Base-by-base conservation (phyloP, 1,284 basidiomycete species). In the Cutaneotrichosporon spelunceum region DNA sequence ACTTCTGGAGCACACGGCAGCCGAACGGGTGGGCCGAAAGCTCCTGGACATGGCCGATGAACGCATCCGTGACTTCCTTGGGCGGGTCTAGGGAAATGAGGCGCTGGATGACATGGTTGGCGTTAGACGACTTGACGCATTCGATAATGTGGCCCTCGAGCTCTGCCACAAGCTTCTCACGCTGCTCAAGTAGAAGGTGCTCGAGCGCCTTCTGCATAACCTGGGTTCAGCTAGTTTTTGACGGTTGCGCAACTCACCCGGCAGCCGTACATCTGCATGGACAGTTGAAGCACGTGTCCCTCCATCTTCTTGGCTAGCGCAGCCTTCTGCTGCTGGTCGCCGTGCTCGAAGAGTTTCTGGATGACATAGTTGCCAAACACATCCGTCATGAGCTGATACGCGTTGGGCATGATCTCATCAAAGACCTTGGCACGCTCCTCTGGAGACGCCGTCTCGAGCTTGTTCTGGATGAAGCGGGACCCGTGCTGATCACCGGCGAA, bases 351-450 rank as follows among this genome's bases (percentile, higher is more conserved):
- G 70, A 98, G 80, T 80, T 97, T 97, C 78, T 99, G 95, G 62
- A 97, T 87, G 71, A 90, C 87, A 81, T 97, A 99, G 82, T 99
- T 99, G 62, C 95, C 95, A 75, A 97, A 99, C 47, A 98, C 92
- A 73, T 98, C 93, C 67, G 89, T 89, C 73, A 95, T 91, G 59
- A 99, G 83, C 65, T 87, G 85, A 53, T 91, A 79, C 3, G 88
- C 84, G 71, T 88, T 86, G 13, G 93, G 91, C 48, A 91, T 83
- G 66, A 98, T 89, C 80, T 99, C 96, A 59, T 90, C 87, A 68
- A 95, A 98, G n/a, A 97, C 83, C 36, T 81, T 78, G 68, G 90
- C 86, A 73, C 87, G 88, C 68, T 92, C 91, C 66, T 92, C 90
- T 47, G 84, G 84, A 3, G 84, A 83, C 7, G 90, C 88, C 4